These are phyloP conservation scores for Dioscorea dumetorum DNA, from an alignment of 106 monocot genomes.

Conservation along the genomic window DNA sequence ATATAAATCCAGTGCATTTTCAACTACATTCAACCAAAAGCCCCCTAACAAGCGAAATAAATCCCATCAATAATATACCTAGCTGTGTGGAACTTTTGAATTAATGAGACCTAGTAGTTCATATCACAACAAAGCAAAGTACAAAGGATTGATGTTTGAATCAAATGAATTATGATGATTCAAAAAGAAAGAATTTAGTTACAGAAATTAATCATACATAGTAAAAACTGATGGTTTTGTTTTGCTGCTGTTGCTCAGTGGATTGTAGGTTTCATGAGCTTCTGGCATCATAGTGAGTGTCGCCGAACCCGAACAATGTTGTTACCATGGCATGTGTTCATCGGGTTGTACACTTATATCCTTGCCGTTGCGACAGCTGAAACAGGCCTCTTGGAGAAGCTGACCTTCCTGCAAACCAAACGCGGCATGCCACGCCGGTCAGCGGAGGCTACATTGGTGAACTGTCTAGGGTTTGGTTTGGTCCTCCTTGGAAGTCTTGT, in stretches of 20 bases:
- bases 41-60: too few relatives aligned
- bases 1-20: too few relatives aligned
- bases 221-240: too few relatives aligned
- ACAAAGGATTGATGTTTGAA: too few relatives aligned
- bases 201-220: too few relatives aligned
- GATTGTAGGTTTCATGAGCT: slow-evolving; percentile 40
- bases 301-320: slow-evolving; percentile 19
- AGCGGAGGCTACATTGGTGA: slow-evolving; percentile 34
- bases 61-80: too few relatives aligned
- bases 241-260: slow-evolving; percentile 28
- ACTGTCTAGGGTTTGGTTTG: slow-evolving; percentile 44
- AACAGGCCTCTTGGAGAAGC: slow-evolving; percentile 72
- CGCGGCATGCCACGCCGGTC: slow-evolving; percentile 15
- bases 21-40: too few relatives aligned
- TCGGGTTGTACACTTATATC: slow-evolving; percentile 53
- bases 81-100: too few relatives aligned
- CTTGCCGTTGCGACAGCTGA: slow-evolving; percentile 59
- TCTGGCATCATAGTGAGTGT: slow-evolving; percentile 41
- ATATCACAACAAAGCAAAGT: too few relatives aligned
- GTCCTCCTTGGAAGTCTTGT: slow-evolving; percentile 45
- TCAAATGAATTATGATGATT: too few relatives aligned
- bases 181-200: too few relatives aligned
- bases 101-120: too few relatives aligned
- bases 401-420: slow-evolving; percentile 45
- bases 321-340: slow-evolving; percentile 59